Conservation (phyloP, 768 basidiomycete species). For the Rubroboletus satanas region DNA sequence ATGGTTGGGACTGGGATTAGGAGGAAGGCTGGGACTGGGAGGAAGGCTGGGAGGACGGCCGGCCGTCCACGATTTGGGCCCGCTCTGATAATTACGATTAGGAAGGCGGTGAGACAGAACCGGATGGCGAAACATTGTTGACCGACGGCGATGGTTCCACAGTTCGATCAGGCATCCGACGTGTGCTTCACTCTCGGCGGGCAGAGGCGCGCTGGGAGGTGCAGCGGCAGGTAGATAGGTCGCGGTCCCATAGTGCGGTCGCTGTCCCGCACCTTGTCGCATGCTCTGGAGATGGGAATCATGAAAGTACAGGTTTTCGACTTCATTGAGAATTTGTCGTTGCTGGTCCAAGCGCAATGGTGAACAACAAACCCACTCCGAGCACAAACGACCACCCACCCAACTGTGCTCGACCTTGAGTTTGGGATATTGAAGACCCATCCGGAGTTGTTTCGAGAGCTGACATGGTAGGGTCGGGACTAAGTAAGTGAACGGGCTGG, state of each 20-base stretch:
- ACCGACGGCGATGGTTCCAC: slow-evolving; percentile 7
- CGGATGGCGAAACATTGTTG: neutral
- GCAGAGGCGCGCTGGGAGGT: neutral
- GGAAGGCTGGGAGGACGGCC: neutral
- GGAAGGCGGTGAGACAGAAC: slow-evolving; percentile 2
- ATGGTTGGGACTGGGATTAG: too few species aligned
- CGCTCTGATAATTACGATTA: slow-evolving; percentile 7
- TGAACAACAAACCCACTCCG: neutral
- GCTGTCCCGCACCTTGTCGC: slow-evolving; percentile 13
- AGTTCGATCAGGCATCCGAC: too few species aligned
- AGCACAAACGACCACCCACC: slow-evolving; percentile 41
- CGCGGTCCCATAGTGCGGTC: slow-evolving; percentile 16
- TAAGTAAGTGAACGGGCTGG: neutral
- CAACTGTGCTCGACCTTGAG: slow-evolving; percentile 81
- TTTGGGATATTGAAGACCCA: slow-evolving; percentile 72
- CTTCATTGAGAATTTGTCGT: slow-evolving; percentile 75
- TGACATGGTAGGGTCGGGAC: slow-evolving; percentile 20
- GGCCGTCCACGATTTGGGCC: neutral
- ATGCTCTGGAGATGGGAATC: slow-evolving; percentile 51
- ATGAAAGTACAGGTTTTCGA: slow-evolving; percentile 79
- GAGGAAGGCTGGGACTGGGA: too few species aligned
- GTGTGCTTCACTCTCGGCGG: too few species aligned
- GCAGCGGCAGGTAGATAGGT: neutral
- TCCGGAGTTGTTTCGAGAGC: slow-evolving; percentile 69
- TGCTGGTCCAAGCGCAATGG: slow-evolving; percentile 40